phyloP scores from a whole-genome alignment of 2,329 filamentous ascomycete genomes.

The Biscogniauxia mediterranea region DNA sequence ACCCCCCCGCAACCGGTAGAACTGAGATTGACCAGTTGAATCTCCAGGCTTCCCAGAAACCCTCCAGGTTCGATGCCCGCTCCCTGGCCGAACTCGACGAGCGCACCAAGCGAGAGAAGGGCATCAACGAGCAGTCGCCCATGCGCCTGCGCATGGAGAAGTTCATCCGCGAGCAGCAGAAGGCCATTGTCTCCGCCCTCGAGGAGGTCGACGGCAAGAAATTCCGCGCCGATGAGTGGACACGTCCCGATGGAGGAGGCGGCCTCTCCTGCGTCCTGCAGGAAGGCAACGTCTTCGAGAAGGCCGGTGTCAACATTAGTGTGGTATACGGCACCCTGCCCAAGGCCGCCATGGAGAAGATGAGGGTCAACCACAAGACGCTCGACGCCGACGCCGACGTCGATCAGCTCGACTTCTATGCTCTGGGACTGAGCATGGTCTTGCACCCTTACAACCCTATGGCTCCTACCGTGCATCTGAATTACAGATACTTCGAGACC shows the following conservation, averaged over 20 bases:
- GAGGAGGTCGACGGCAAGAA: conserved; percentile 79
- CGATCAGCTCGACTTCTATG: conserved; percentile 88
- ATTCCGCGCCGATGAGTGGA: conserved; percentile 86
- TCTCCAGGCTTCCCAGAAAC: conserved; percentile 41
- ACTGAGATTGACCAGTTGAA: conserved; percentile 19
- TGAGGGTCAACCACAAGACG: conserved; percentile 93
- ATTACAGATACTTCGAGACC: conserved; percentile 98
- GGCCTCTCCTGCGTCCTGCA: conserved; percentile 94
- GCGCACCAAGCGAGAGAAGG: conserved; percentile 73
- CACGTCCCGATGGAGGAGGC: conserved; percentile 82
- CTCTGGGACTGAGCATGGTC: conserved; percentile 87
- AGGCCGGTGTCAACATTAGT: conserved; percentile 92
- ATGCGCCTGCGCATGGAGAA: conserved; percentile 98
- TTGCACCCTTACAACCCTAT: conserved; percentile 93
- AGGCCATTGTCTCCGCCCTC: conserved; percentile 79
- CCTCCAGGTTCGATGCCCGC: conserved; percentile 56
- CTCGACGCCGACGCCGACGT: conserved; percentile 67
- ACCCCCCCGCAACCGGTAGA: not conserved
- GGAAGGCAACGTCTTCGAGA: conserved; percentile 96
- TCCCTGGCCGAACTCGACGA: conserved; percentile 84
- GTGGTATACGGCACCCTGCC: conserved; percentile 92
- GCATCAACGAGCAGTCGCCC: conserved; percentile 74
- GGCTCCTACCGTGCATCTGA: conserved; percentile 95
- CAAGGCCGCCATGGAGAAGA: conserved; percentile 82
- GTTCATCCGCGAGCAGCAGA: conserved; percentile 90